A percentile compares a stretch with the other conserved stretches of the same genome.
phyloP scores from a whole-genome alignment of 1,139 yeast genomes.

The Casaregolazyma lundiana region DNA sequence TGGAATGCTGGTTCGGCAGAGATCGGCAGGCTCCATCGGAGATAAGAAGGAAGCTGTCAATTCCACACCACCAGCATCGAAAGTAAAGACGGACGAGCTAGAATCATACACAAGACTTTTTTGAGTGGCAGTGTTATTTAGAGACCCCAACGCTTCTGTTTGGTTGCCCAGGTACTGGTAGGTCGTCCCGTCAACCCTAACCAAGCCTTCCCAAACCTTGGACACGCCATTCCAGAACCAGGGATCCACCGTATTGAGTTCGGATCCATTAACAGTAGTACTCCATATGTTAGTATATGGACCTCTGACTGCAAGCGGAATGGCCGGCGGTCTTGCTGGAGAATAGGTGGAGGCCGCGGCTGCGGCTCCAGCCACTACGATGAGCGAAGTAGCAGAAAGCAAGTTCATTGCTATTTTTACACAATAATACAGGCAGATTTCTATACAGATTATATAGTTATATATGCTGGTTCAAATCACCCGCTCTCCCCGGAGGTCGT shows the following conservation, averaged over 20 bases:
- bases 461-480: not conserved
- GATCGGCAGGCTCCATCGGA: not conserved
- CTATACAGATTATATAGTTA: not conserved
- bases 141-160: not conserved
- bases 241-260: not conserved
- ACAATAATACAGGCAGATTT: not conserved
- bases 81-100: not conserved
- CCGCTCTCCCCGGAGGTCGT: not conserved
- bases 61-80: not conserved
- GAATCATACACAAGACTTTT: not conserved
- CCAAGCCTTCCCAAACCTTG: not conserved
- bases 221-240: not conserved
- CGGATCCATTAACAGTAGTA: not conserved
- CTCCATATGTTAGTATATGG: not conserved
- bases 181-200: not conserved
- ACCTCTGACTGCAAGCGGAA: not conserved
- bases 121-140: not conserved
- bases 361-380: not conserved
- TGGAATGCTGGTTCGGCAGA: not conserved
- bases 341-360: not conserved
- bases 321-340: not conserved
- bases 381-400: not conserved
- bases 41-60: not conserved
- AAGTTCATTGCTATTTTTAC: not conserved
- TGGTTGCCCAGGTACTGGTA: conserved; percentile 1